Evolutionary conservation across 768 basidiomycete species (phyloP), one percentile per base, ranked within the genome.

Genomic region (Goffeauzyma gilvescens): DNA sequence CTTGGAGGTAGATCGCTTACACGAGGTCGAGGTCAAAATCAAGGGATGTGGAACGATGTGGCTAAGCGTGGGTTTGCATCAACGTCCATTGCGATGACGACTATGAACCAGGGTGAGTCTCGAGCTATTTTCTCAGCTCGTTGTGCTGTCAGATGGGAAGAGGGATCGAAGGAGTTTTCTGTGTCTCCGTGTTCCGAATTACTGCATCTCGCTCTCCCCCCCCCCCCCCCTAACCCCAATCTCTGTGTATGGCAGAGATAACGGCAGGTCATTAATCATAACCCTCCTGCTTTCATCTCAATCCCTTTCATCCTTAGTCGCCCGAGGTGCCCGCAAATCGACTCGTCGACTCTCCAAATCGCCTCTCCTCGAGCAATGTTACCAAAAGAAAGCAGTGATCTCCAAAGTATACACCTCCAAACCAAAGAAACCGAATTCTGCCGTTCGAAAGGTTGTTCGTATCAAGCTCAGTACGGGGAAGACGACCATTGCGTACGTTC

Each of bases 341-440:
- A 72, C 72, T 18, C 68, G 69, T 27, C 65, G 60, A 41, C 51
- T 65, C 41, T 67, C 73, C n/a, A 74, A 71, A 52, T 78, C 89
- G 0, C 93, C 93, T 0, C 73, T 89, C 8, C 73, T 98, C 14
- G 68, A 80, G 41, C 69, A 63, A 20, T 78, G 74, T 56, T 82
- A 81, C 6, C 89, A 95, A 67, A 75, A 76, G 55, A 93, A 93
- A 59, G 93, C 83, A 35, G 87, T 98, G 47, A 83, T 83, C 62
- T 75, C 79, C 30, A 75, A 77, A 50, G 65, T 69, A 10, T 68
- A 65, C 57, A 82, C 76, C 40, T 74, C 73, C 51, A 82, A 77
- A 54, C 93, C 93, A 18, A 93, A 86, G 70, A 98, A 98, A 60
- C 93, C 93, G 50, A 98, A 98, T 65, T 96, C 90, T 9, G 89